Base-by-base conservation (phyloP, 345 rosid species). In the Gossypioides kirkii region DNA sequence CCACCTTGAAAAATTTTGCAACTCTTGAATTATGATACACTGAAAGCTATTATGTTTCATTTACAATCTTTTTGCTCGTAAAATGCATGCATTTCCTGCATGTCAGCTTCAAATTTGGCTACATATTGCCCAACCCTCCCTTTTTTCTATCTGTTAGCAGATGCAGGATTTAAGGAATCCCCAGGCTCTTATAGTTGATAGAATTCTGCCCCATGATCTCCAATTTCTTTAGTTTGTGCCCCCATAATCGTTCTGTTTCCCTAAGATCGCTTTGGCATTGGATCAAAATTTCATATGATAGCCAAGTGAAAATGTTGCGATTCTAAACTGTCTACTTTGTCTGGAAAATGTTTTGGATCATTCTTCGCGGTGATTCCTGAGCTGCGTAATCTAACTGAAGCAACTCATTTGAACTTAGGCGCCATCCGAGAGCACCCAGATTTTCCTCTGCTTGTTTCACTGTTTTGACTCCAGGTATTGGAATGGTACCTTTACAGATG, bases 321-420 rank as follows among this genome's bases (percentile, higher is more conserved):
- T 9, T 62, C 25, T 10, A 1, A 10, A 0, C 25, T 10, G 28
- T 49, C 56, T 75, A 87, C 83, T 85, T 87, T 10, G 93, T 90
- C 85, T 94, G 98, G 66, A 94, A 94, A 64, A 90, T 80, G 80
- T 94, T 92, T 78, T 88, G 98, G 80, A 92, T 84, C 97, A 90
- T 92, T 50, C 82, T 87, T 74, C 54, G 65, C 0, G 97, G 97
- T n/a, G 93, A 89, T 58, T 84, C 84, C 12, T 75, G 53, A 2
- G 93, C 71, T 67, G 93, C 90, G 43, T 75, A 76, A 77, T 94
- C 97, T 77, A 94, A 74, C 73, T 83, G 92, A 79, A 89, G 88
- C 81, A 90, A 76, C 73, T 92, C 97, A 41, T 82, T 86, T 12
- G 83, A 82, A 71, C 84, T 87, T 28, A 90, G 89, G 9, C 83